A percentile compares a stretch with the other conserved stretches of the same genome.
Conservation (phyloP, 2,329 filamentous ascomycete genomes). For the Cladophialophora carrionii region DNA sequence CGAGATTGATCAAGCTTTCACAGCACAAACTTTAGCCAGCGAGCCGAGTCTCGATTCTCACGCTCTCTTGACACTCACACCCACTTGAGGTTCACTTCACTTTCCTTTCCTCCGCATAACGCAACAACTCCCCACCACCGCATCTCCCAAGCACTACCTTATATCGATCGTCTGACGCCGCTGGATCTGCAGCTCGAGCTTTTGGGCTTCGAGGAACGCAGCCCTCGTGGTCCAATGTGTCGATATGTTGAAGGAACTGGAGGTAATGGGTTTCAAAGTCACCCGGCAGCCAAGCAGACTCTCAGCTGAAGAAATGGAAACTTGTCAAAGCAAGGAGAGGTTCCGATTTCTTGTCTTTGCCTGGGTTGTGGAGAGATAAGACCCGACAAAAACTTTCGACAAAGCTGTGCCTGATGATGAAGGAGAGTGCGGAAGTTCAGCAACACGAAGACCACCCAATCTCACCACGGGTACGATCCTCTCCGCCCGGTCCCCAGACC, state of each 20-base stretch:
- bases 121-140: background rate
- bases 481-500: background rate
- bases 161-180: background rate
- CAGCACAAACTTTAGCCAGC: background rate
- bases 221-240: slow-evolving; percentile 1
- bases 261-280: background rate
- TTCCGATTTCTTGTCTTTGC: background rate
- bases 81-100: background rate
- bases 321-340: background rate
- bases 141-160: background rate
- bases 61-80: too few species aligned
- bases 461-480: background rate
- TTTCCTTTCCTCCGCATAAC: background rate
- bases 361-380: background rate
- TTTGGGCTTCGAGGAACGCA: background rate
- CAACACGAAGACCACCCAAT: background rate
- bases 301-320: background rate
- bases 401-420: background rate
- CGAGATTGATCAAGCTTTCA: too few species aligned
- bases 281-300: background rate
- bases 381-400: background rate
- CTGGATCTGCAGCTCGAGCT: background rate
- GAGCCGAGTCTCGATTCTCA: background rate
- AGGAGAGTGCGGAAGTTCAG: background rate
- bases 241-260: slow-evolving; percentile 5